Conservation (phyloP, 192 early-diverging fungal genomes). For the Coemansia sp. region DNA sequence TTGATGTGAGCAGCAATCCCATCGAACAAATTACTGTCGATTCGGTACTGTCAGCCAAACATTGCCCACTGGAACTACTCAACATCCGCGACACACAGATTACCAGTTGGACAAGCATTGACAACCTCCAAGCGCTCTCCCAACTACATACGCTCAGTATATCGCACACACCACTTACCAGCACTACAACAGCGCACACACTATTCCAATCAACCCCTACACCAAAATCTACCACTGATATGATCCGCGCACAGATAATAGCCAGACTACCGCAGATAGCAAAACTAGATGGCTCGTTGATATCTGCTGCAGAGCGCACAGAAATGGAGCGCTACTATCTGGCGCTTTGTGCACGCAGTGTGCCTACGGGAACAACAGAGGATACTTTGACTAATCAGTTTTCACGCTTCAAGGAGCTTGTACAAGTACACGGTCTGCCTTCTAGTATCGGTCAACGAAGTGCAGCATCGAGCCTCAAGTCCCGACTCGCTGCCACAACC, state of each 20-base stretch:
- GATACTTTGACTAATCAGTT: slow-evolving; percentile 8
- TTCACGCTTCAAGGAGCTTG: slow-evolving; percentile 19
- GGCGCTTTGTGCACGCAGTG: slow-evolving; percentile 14
- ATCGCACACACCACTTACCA: slow-evolving; percentile 8
- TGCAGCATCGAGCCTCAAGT: slow-evolving; percentile 7
- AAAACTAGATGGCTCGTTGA: slow-evolving; percentile 29
- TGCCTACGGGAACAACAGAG: background rate
- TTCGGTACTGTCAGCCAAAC: background rate
- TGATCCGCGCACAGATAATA: slow-evolving; percentile 9
- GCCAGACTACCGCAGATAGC: slow-evolving; percentile 13
- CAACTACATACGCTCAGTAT: slow-evolving; percentile 8
- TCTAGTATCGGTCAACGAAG: background rate
- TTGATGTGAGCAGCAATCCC: slow-evolving; percentile 35
- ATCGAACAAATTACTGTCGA: background rate
- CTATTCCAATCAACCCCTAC: background rate
- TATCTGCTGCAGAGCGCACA: slow-evolving; percentile 27
- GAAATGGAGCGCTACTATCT: slow-evolving; percentile 53
- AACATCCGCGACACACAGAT: slow-evolving; percentile 29
- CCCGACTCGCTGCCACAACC: slow-evolving; percentile 4
- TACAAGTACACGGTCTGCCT: slow-evolving; percentile 19
- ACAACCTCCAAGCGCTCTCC: background rate
- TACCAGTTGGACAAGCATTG: slow-evolving; percentile 1
- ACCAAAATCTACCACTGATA: background rate
- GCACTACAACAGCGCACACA: background rate
- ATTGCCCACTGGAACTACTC: slow-evolving; percentile 6